Conservation (phyloP, 768 basidiomycete genomes). For the Leucosporidium scottii region DNA sequence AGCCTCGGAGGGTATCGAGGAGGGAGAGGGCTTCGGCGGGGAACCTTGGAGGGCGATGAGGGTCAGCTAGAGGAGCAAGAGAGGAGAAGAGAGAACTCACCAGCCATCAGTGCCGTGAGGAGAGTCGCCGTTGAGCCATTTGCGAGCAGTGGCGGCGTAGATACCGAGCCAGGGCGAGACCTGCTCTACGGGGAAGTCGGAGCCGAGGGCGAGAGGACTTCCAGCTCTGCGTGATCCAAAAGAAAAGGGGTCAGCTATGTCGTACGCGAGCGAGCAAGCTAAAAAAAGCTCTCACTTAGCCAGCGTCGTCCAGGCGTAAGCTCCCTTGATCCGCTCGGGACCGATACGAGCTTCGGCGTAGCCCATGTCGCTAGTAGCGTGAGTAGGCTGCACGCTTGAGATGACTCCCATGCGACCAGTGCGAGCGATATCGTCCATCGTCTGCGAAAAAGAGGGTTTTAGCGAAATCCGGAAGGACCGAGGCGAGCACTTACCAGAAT, state of each 20-base stretch:
- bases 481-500: slow-evolving; percentile 50
- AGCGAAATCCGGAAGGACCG: neutral
- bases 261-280: neutral
- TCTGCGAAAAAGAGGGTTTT: slow-evolving; percentile 28
- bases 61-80: no score
- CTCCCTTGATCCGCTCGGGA: slow-evolving; percentile 68
- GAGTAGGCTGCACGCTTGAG: slow-evolving; percentile 86
- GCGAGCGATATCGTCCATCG: slow-evolving; percentile 59
- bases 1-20: slow-evolving; percentile 65
- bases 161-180: slow-evolving; percentile 85
- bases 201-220: slow-evolving; percentile 66
- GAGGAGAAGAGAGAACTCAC: slow-evolving; percentile 45
- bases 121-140: slow-evolving; percentile 59
- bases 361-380: slow-evolving; percentile 82
- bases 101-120: slow-evolving; percentile 80
- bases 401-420: slow-evolving; percentile 73
- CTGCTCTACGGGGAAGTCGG: slow-evolving; percentile 88
- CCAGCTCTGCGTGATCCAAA: slow-evolving; percentile 36
- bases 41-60: slow-evolving; percentile 54
- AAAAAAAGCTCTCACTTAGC: slow-evolving; percentile 50
- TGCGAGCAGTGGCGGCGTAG: slow-evolving; percentile 75
- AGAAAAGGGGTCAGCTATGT: neutral
- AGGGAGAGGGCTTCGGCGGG: slow-evolving; percentile 67
- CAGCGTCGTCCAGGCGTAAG: slow-evolving; percentile 81
- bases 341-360: slow-evolving; percentile 83